A percentile compares a stretch with the other conserved stretches of the same genome.
Conservation (phyloP, 2,329 filamentous ascomycete species). For the Escovopsis sp. region DNA sequence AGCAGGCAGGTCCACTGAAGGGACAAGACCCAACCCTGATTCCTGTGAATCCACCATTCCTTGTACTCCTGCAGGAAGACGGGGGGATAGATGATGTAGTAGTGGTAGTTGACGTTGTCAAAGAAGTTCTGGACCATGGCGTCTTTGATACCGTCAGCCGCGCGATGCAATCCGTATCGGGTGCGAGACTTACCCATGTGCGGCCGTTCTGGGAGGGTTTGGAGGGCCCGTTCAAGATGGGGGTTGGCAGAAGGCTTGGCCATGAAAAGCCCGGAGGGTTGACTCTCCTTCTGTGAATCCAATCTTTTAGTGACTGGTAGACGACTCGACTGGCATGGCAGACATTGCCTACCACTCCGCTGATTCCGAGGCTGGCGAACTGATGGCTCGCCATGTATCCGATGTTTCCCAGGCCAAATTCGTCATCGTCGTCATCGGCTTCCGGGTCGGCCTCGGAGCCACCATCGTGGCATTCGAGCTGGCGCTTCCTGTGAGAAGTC, state of each 20-base stretch:
- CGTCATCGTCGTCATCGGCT: not conserved
- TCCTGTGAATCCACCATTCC: slow-evolving; percentile 16
- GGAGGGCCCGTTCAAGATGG: slow-evolving; percentile 12
- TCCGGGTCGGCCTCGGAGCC: not conserved
- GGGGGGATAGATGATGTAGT: slow-evolving; percentile 19
- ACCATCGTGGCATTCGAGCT: not conserved
- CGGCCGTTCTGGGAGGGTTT: slow-evolving; percentile 11
- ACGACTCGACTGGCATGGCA: not conserved
- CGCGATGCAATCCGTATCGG: not conserved
- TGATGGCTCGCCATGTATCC: not conserved
- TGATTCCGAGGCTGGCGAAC: slow-evolving; percentile 1
- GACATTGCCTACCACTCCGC: not conserved
- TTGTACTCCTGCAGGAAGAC: slow-evolving; percentile 16
- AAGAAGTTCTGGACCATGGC: slow-evolving; percentile 15
- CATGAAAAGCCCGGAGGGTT: slow-evolving; percentile 8
- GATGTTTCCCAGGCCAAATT: not conserved
- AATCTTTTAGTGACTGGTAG: not conserved
- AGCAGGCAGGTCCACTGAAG: slow-evolving; percentile 17
- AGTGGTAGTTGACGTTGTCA: slow-evolving; percentile 18
- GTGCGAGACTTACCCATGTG: slow-evolving; percentile 12
- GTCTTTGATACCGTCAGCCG: slow-evolving; percentile 8
- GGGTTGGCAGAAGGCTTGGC: slow-evolving; percentile 9
- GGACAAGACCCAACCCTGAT: slow-evolving; percentile 8
- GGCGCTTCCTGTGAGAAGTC: not conserved
- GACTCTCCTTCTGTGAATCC: slow-evolving; percentile 6